These are phyloP conservation scores for Quercus wislizeni DNA, from an alignment of 306 rosid genomes.

Conservation along the genomic window DNA sequence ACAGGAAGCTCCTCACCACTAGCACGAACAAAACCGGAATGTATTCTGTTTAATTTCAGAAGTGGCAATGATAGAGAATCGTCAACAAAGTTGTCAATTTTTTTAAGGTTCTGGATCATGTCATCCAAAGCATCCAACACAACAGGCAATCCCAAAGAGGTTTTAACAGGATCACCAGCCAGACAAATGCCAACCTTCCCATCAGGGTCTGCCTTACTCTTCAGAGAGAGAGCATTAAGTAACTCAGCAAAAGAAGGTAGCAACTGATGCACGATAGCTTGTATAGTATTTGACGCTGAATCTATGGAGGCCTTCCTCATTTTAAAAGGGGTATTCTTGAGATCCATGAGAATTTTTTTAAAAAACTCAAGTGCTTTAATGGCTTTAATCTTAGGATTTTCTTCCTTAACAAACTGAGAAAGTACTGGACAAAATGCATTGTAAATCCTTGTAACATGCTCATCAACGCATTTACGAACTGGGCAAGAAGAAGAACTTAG, in stretches of 20 bases:
- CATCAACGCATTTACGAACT: constrained; percentile 70
- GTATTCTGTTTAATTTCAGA: constrained; percentile 74
- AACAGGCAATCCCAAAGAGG: constrained; percentile 80
- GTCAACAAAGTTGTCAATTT: constrained; percentile 46
- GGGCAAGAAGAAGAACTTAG: constrained; percentile 64
- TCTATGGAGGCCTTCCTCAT: constrained; percentile 56
- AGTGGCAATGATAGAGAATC: constrained; percentile 59
- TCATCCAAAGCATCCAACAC: constrained; percentile 70
- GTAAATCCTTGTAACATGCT: constrained; percentile 76
- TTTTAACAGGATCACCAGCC: constrained; percentile 58
- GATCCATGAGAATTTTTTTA: constrained; percentile 43
- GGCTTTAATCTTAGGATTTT: constrained; percentile 46
- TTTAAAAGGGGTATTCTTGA: constrained; percentile 59
- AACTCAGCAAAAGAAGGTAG: constrained; percentile 63
- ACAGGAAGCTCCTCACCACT: constrained; percentile 91
- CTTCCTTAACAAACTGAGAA: constrained; percentile 50
- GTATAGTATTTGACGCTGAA: constrained; percentile 30
- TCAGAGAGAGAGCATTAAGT: constrained; percentile 58
- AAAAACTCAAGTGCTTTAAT: constrained; percentile 51
- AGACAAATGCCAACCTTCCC: constrained; percentile 64
- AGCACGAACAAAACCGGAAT: constrained; percentile 80
- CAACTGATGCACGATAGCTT: constrained; percentile 35
- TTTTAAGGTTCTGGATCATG: constrained; percentile 46
- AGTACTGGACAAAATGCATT: constrained; percentile 64
- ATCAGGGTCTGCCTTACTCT: constrained; percentile 44